Evolutionary conservation across 2,329 filamentous ascomycete species (phyloP).

Genomic region (Aureobasidium subglaciale): DNA sequence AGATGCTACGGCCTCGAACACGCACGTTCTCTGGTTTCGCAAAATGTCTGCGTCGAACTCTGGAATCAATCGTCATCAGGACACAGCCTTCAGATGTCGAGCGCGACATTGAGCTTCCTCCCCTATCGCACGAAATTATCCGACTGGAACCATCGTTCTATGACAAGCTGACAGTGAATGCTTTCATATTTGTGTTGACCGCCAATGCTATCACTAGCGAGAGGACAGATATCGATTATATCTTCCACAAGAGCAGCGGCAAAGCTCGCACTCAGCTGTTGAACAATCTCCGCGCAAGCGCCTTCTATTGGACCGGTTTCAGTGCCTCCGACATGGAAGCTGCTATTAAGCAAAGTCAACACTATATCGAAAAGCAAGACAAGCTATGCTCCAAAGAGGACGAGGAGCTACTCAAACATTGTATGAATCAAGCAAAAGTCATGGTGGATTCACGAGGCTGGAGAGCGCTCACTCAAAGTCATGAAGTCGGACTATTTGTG

Average conservation of each 20-base stretch:
- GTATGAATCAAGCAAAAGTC: slow-evolving; percentile 57
- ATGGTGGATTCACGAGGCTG: slow-evolving; percentile 58
- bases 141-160: slow-evolving; percentile 75
- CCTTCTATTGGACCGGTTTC: slow-evolving; percentile 81
- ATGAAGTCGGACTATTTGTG: slow-evolving; percentile 73
- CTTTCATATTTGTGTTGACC: slow-evolving; percentile 77
- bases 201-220: slow-evolving; percentile 87
- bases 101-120: slow-evolving; percentile 57
- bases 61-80: slow-evolving; percentile 76
- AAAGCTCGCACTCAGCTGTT: slow-evolving; percentile 62
- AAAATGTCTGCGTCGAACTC: slow-evolving; percentile 56
- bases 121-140: slow-evolving; percentile 63
- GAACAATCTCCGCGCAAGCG: slow-evolving; percentile 71
- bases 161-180: slow-evolving; percentile 73
- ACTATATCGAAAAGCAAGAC: slow-evolving; percentile 58
- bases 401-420: slow-evolving; percentile 51
- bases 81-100: slow-evolving; percentile 67
- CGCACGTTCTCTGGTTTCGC: slow-evolving; percentile 48
- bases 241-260: slow-evolving; percentile 72
- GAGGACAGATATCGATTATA: slow-evolving; percentile 73
- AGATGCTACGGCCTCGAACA: slow-evolving; percentile 40
- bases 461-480: slow-evolving; percentile 58
- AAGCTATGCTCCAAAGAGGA: slow-evolving; percentile 57
- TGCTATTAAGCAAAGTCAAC: slow-evolving; percentile 58
- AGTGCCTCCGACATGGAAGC: slow-evolving; percentile 54